phyloP scores from a whole-genome alignment of 2,329 filamentous ascomycete species.

The Paraphaeosphaeria sporulosa region DNA sequence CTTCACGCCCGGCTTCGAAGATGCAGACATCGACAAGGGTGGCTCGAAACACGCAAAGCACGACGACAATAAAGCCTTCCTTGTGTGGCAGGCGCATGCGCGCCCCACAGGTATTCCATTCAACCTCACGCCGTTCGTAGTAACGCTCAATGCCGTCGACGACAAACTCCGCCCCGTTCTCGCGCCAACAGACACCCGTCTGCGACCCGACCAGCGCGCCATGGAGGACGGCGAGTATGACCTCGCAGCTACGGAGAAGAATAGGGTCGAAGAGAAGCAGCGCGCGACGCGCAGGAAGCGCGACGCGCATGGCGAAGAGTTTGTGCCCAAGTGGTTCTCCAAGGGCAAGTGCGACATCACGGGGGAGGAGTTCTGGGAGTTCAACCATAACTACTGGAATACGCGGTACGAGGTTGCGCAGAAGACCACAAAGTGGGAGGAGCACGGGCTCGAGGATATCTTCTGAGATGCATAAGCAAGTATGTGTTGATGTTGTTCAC shows the following conservation, averaged over 20 bases:
- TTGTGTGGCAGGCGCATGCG: constrained; percentile 90
- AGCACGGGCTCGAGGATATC: constrained; percentile 73
- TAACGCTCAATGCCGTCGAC: constrained; percentile 91
- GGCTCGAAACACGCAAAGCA: constrained; percentile 51
- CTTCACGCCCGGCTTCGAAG: constrained; percentile 89
- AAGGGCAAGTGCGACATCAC: constrained; percentile 78
- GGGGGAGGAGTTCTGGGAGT: constrained; percentile 89
- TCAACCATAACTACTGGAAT: constrained; percentile 89
- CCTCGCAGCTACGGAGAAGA: constrained; percentile 91
- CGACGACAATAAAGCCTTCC: constrained; percentile 78
- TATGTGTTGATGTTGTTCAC: not conserved
- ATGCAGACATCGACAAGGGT: constrained; percentile 63
- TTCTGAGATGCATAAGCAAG: constrained; percentile 56
- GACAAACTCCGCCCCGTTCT: constrained; percentile 80
- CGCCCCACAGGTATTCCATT: constrained; percentile 89
- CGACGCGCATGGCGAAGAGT: constrained; percentile 82
- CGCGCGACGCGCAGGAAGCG: constrained; percentile 75
- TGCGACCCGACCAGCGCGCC: constrained; percentile 91
- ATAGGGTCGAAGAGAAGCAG: constrained; percentile 91
- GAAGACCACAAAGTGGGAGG: constrained; percentile 69
- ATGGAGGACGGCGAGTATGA: constrained; percentile 99
- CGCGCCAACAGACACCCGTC: constrained; percentile 91
- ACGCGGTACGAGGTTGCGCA: constrained; percentile 71
- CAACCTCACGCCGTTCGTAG: constrained; percentile 94
- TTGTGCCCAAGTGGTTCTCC: constrained; percentile 83